Evolutionary conservation across 108 stramenopile species (phyloP).

Genomic region (Skeletonema grethae): DNA sequence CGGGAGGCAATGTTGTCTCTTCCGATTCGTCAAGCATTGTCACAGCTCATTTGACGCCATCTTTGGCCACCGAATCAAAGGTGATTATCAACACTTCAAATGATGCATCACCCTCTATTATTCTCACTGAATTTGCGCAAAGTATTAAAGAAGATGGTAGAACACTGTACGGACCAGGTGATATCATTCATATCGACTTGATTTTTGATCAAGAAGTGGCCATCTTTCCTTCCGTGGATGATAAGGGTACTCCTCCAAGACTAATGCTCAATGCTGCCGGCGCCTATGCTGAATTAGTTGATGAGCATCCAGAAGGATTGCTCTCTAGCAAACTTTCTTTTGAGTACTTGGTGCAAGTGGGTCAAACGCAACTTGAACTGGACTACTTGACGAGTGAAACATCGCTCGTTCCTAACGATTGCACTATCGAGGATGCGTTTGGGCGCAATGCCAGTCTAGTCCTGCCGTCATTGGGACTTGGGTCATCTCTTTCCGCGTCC

Average conservation of each 20-base stretch:
- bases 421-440: slow-evolving; percentile 46
- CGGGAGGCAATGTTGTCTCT: slow-evolving; percentile 49
- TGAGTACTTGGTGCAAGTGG: slow-evolving; percentile 48
- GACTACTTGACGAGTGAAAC: slow-evolving; percentile 33
- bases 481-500: slow-evolving; percentile 19
- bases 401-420: slow-evolving; percentile 24
- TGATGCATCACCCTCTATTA: slow-evolving; percentile 20
- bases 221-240: background rate
- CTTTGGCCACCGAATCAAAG: slow-evolving; percentile 22
- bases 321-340: slow-evolving; percentile 35
- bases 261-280: slow-evolving; percentile 31
- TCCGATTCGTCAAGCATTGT: slow-evolving; percentile 23
- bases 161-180: slow-evolving; percentile 31
- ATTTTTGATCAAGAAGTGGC: slow-evolving; percentile 42
- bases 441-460: slow-evolving; percentile 34
- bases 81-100: slow-evolving; percentile 37
- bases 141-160: slow-evolving; percentile 28
- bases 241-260: slow-evolving; percentile 16
- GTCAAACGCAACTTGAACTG: slow-evolving; percentile 37
- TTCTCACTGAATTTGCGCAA: slow-evolving; percentile 8
- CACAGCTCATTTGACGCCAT: slow-evolving; percentile 34
- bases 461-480: slow-evolving; percentile 18
- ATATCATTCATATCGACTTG: slow-evolving; percentile 35
- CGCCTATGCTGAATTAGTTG: slow-evolving; percentile 23
- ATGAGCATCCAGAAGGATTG: background rate